These are phyloP conservation scores for Penicillium herquei DNA, from an alignment of 495 filamentous ascomycete genomes.

Conservation along the genomic window DNA sequence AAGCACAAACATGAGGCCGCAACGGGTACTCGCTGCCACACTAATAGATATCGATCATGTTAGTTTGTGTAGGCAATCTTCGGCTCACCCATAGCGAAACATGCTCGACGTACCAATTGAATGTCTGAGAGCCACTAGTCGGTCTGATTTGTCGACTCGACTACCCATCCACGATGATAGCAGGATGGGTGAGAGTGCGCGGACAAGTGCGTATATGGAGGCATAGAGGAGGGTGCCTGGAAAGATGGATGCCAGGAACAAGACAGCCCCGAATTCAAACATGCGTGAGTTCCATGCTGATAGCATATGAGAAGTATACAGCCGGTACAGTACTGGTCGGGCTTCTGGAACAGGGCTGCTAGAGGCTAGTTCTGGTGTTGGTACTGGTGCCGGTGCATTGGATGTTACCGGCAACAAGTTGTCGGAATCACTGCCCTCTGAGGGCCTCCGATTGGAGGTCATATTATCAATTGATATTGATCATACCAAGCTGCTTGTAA, in stretches of 20 bases:
- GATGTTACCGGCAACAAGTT: background rate
- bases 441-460: background rate
- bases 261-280: conserved; percentile 65
- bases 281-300: conserved; percentile 70
- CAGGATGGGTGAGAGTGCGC: conserved; percentile 26
- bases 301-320: conserved; percentile 61
- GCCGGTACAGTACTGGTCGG: conserved; percentile 25
- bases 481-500: too few species aligned
- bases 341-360: conserved; percentile 1
- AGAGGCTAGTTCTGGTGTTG: background rate
- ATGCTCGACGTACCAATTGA: conserved; percentile 43
- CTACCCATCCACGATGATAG: conserved; percentile 47
- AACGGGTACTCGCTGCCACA: conserved; percentile 40
- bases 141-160: conserved; percentile 43
- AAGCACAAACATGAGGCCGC: conserved; percentile 38
- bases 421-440: background rate
- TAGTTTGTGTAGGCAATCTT: background rate
- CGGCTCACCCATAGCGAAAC: background rate
- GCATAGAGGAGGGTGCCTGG: conserved; percentile 51
- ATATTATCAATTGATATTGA: background rate
- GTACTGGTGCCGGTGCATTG: background rate
- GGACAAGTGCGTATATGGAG: conserved; percentile 39
- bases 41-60: conserved; percentile 12
- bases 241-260: conserved; percentile 60
- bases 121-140: conserved; percentile 46